Evolutionary conservation across 441 rosid species (phyloP), one percentile per base, ranked within the genome.

Genomic region (Dalechampia spathulata): DNA sequence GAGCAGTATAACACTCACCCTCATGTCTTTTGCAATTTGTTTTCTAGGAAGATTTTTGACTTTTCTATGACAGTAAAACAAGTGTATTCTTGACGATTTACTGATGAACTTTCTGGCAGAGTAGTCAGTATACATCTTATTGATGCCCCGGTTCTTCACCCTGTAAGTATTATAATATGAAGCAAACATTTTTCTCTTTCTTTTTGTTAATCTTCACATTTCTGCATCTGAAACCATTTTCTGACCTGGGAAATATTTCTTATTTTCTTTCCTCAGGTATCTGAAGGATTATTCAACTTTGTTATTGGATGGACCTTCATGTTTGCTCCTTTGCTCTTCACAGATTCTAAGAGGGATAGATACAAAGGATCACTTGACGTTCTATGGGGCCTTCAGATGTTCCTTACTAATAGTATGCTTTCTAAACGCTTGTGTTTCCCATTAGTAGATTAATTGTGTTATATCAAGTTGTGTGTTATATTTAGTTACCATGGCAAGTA

Each of bases 241-340:
- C 20, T 53, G 28, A 25, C 10, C 16, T 23, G 11, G 32, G 41
- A 34, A n/a, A 36, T 32, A 15, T 21, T 27, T 23, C 19, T 45
- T 14, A 5, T 40, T 47, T 56, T 40, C 22, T 54, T 26, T 34
- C 38, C 19, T 60, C 80, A 88, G 98, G 74, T 82, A 73, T 72
- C 94, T 41, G 98, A 92, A 79, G 98, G 96, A 49, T 74, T 88
- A 37, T 92, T 88, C 80, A 92, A 92, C 85, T 88, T 88, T 57
- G 92, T 86, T 5, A 81, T 92, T 40, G 94, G 95, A 26, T 88
- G 96, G 99, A 92, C 96, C 10, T 82, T 92, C 70, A 81, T 92
- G 99, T 89, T 88, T 71, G 96, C 99, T 67, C 99, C 96, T 1
- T 65, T 89, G 70, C 72, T 92, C 45, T 92, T 79, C 78, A 86